These are phyloP conservation scores for Podospora pseudoanserina DNA, from an alignment of 495 filamentous ascomycete species.

Conservation along the genomic window DNA sequence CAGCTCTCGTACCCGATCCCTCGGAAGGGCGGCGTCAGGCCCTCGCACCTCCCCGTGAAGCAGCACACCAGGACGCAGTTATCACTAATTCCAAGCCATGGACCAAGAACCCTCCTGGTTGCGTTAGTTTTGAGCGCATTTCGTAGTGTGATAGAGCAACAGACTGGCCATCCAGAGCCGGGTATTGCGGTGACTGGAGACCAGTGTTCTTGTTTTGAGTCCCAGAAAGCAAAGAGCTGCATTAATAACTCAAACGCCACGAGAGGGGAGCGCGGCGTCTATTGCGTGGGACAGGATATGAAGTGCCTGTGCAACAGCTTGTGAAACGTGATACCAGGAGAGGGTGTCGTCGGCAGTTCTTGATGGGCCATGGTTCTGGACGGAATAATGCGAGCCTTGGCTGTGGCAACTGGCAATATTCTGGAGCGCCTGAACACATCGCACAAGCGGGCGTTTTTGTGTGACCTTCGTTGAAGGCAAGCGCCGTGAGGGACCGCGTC, in stretches of 20 bases:
- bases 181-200: background rate
- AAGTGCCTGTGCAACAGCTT: background rate
- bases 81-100: background rate
- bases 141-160: background rate
- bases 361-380: background rate
- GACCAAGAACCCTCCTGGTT: background rate
- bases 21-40: slow-evolving; percentile 2
- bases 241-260: background rate
- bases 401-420: background rate
- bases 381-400: background rate
- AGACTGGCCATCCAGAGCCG: background rate
- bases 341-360: background rate
- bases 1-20: slow-evolving; percentile 1
- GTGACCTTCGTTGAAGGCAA: background rate
- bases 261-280: background rate
- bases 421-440: background rate
- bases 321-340: background rate
- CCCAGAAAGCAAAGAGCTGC: background rate
- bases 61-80: background rate
- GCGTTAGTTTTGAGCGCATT: background rate
- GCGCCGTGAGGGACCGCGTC: slow-evolving; percentile 1
- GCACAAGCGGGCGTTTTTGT: background rate
- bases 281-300: background rate
- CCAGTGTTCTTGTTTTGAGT: background rate
- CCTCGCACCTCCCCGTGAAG: background rate